Evolutionary conservation across 1,284 basidiomycete genomes (phyloP).

Genomic region (Polyporus tsugae): DNA sequence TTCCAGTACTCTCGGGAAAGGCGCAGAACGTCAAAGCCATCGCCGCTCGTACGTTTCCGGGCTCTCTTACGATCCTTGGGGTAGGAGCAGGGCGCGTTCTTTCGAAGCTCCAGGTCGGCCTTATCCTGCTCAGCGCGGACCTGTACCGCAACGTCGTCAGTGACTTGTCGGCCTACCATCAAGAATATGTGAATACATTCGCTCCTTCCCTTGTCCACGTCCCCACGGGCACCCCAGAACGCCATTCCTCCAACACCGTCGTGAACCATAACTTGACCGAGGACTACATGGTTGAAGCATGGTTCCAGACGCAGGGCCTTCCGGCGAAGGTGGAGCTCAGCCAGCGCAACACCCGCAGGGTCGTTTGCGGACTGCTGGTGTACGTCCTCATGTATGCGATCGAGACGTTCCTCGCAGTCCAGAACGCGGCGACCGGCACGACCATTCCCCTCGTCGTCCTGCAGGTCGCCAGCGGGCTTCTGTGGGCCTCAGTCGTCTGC

Average conservation of each 20-base stretch:
- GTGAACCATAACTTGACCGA: constrained; percentile 27
- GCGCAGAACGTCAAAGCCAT: constrained; percentile 26
- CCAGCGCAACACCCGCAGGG: constrained; percentile 17
- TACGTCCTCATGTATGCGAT: constrained; percentile 21
- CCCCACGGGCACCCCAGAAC: constrained; percentile 25
- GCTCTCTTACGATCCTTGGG: constrained; percentile 21
- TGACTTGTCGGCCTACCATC: constrained; percentile 22
- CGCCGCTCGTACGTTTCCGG: constrained; percentile 25
- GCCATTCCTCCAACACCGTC: constrained; percentile 25
- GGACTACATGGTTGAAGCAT: constrained; percentile 30
- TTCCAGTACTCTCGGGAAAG: constrained; percentile 28
- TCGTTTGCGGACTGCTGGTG: constrained; percentile 17
- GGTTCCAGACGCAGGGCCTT: constrained; percentile 28
- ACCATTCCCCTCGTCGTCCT: constrained; percentile 16
- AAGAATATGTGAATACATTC: constrained; percentile 29
- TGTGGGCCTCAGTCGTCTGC: constrained; percentile 18
- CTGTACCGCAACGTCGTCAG: constrained; percentile 29
- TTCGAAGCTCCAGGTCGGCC: constrained; percentile 25
- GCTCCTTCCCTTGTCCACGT: constrained; percentile 25
- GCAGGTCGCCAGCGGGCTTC: constrained; percentile 18
- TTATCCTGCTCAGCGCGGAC: constrained; percentile 27
- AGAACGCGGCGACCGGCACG: constrained; percentile 24
- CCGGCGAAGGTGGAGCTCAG: constrained; percentile 26
- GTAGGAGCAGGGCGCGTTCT: constrained; percentile 28
- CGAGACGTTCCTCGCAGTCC: constrained; percentile 24